Conservation (phyloP, 371 early-diverging fungal genomes). For the Phascolomyces articulosus region DNA sequence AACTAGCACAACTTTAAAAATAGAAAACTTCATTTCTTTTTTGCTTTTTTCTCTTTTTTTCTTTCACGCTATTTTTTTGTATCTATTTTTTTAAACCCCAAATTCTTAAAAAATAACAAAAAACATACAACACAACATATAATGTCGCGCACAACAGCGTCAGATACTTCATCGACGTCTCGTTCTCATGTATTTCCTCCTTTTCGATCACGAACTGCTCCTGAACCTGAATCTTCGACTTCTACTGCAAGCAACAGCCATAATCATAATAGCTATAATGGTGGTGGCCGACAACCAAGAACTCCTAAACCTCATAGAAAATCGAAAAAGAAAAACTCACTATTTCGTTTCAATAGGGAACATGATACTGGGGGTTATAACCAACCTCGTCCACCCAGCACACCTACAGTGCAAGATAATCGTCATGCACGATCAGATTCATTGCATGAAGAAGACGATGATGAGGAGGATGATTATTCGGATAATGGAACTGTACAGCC, state of each 20-base stretch:
- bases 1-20: background rate
- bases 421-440: background rate
- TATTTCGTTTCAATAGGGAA: slow-evolving; percentile 14
- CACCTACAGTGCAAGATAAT: background rate
- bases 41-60: slow-evolving; percentile 6
- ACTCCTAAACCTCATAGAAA: slow-evolving; percentile 10
- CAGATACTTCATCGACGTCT: slow-evolving; percentile 2
- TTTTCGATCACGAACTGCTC: slow-evolving; percentile 15
- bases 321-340: slow-evolving; percentile 13
- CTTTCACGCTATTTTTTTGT: background rate
- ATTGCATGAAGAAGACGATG: background rate
- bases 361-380: background rate
- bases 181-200: slow-evolving; percentile 11
- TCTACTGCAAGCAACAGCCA: background rate
- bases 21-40: slow-evolving; percentile 3
- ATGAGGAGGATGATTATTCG: slow-evolving; percentile 16
- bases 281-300: background rate
- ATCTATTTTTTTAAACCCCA: no score
- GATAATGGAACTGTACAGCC: slow-evolving; percentile 12
- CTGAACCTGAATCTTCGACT: background rate
- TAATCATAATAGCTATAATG: background rate
- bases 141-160: slow-evolving; percentile 10
- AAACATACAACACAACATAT: background rate
- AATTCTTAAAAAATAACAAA: background rate
- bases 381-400: background rate